These are phyloP conservation scores for Coniophora puteana DNA, from an alignment of 1,284 basidiomycete genomes.

Conservation along the genomic window DNA sequence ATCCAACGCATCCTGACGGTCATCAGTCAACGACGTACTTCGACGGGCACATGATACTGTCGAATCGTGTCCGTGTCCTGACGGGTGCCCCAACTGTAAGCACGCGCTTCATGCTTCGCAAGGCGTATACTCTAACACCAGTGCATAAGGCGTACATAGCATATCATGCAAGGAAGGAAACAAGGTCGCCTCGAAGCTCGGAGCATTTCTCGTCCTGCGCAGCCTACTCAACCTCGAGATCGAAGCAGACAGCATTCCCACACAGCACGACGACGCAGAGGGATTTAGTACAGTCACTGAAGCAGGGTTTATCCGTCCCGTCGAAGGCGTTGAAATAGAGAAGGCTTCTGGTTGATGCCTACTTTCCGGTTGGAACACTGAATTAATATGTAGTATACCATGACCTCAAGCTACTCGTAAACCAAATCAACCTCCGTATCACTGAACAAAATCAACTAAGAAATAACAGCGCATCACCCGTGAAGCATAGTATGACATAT, in stretches of 20 bases:
- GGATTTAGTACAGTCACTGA: constrained; percentile 51
- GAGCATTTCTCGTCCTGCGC: constrained; percentile 67
- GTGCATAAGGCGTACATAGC: constrained; percentile 57
- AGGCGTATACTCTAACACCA: not conserved
- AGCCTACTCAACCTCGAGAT: constrained; percentile 56
- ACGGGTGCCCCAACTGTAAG: constrained; percentile 76
- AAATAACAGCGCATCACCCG: too few relatives aligned
- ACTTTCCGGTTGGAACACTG: too few relatives aligned
- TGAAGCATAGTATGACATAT: too few relatives aligned
- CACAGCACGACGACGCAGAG: constrained; percentile 18
- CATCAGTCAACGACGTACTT: constrained; percentile 62
- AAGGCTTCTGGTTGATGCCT: too few relatives aligned
- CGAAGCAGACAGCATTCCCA: constrained; percentile 41
- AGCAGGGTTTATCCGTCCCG: constrained; percentile 43
- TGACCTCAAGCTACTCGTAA: too few relatives aligned
- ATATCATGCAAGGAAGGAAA: constrained; percentile 64
- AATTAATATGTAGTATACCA: too few relatives aligned
- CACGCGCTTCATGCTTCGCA: constrained; percentile 9
- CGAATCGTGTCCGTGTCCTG: constrained; percentile 64
- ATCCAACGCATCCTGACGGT: constrained; percentile 32
- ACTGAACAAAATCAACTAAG: too few relatives aligned
- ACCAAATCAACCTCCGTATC: too few relatives aligned
- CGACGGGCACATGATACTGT: constrained; percentile 60
- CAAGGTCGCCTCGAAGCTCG: constrained; percentile 64
- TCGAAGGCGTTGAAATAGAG: constrained; percentile 52